Conservation (phyloP, 805 yeast genomes). For the Starmerella cellae region DNA sequence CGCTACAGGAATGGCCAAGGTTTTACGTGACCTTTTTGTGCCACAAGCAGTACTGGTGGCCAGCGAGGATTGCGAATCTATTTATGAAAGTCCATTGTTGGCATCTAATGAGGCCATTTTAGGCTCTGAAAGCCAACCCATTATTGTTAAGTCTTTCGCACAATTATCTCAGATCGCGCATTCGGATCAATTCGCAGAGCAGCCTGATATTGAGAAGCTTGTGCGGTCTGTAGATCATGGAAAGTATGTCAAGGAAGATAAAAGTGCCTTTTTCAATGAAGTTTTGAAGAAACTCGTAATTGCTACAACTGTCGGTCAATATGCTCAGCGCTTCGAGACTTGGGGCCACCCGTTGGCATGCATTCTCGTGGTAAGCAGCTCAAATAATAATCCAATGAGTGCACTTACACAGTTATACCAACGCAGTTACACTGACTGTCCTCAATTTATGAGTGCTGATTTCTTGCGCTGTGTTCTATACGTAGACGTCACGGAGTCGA, state of each 20-base stretch:
- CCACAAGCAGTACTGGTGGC: conserved; percentile 10
- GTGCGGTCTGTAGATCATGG: neutral
- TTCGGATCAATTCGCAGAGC: neutral
- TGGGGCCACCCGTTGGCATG: conserved; percentile 78
- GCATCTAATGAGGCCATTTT: neutral
- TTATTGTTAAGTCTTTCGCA: neutral
- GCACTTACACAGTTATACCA: conserved; percentile 41
- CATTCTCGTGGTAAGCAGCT: conserved; percentile 48
- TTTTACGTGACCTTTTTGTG: conserved; percentile 5
- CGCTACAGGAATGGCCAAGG: conserved; percentile 2
- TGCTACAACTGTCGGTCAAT: neutral
- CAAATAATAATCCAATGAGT: conserved; percentile 47
- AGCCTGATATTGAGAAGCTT: neutral
- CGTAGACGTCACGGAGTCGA: neutral
- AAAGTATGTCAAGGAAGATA: neutral
- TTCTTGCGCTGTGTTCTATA: conserved; percentile 14
- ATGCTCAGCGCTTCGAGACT: conserved; percentile 45
- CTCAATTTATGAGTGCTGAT: conserved; percentile 19
- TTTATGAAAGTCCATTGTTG: conserved; percentile 4
- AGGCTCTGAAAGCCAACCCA: neutral
- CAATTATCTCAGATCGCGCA: neutral
- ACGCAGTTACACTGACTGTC: conserved; percentile 30
- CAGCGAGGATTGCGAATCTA: conserved; percentile 7
- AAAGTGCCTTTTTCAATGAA: neutral
- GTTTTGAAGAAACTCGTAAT: neutral